phyloP scores from a whole-genome alignment of 2,329 filamentous ascomycete species.

The Fusarium sp. region DNA sequence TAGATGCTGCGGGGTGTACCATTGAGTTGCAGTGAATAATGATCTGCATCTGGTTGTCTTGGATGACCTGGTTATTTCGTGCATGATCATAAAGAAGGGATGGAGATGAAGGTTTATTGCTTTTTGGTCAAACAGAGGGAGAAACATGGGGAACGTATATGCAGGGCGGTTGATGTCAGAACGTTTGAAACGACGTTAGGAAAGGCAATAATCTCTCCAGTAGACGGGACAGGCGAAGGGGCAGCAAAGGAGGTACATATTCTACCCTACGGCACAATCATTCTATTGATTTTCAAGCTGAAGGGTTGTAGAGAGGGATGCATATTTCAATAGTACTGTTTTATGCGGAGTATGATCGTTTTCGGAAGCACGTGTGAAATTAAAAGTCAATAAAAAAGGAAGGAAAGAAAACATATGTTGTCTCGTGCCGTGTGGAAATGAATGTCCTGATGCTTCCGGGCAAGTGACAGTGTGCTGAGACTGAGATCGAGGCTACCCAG shows the following conservation, averaged over 20 bases:
- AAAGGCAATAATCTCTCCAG: slow-evolving; percentile 14
- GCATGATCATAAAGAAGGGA: slow-evolving; percentile 31
- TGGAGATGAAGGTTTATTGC: slow-evolving; percentile 37
- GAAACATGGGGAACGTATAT: slow-evolving; percentile 19
- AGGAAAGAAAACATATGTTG: not conserved
- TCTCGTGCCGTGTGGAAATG: not conserved
- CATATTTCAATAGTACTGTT: slow-evolving; percentile 3
- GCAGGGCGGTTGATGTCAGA: slow-evolving; percentile 18
- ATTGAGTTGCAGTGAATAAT: slow-evolving; percentile 16
- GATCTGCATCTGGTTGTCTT: slow-evolving; percentile 36
- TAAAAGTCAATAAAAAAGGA: not conserved
- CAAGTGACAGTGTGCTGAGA: slow-evolving; percentile 12
- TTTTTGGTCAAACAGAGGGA: slow-evolving; percentile 23
- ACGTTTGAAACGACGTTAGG: not conserved
- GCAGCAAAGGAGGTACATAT: not conserved
- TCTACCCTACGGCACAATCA: slow-evolving; percentile 1
- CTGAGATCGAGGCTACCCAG: slow-evolving; percentile 14
- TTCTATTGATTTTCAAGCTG: not conserved
- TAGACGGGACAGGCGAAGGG: slow-evolving; percentile 14
- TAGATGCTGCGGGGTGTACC: not conserved
- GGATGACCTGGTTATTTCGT: slow-evolving; percentile 23
- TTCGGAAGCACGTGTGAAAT: not conserved
- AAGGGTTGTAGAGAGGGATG: slow-evolving; percentile 25
- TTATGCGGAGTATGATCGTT: not conserved
- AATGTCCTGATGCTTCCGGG: not conserved